These are phyloP conservation scores for Sporothrix humicola DNA, from an alignment of 2,329 filamentous ascomycete genomes.

Conservation along the genomic window DNA sequence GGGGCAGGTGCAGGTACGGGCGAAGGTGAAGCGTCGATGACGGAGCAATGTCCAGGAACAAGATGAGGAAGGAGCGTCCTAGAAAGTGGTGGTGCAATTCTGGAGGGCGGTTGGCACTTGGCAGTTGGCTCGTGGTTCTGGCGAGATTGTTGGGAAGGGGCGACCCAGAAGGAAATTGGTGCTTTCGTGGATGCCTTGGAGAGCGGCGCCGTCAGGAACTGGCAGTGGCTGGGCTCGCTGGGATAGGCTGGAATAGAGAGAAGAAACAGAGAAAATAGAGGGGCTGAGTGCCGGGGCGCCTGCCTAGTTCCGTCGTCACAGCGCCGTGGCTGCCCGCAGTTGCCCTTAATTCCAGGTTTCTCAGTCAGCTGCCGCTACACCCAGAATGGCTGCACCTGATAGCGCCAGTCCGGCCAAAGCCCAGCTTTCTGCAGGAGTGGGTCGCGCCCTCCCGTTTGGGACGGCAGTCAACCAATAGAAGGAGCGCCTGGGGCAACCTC, in stretches of 20 bases:
- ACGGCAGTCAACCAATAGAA: slow-evolving; percentile 16
- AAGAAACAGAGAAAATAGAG: slow-evolving; percentile 2
- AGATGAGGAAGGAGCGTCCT: slow-evolving; percentile 8
- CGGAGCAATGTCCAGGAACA: slow-evolving; percentile 21
- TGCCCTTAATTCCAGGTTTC: slow-evolving; percentile 20
- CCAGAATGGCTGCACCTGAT: slow-evolving; percentile 23
- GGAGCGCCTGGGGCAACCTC: neutral
- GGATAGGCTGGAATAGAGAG: neutral
- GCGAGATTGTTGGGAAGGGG: slow-evolving; percentile 27
- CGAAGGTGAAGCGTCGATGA: neutral
- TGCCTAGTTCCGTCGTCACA: slow-evolving; percentile 18
- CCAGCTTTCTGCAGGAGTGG: neutral
- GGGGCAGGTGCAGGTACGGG: slow-evolving; percentile 11
- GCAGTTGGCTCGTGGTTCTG: slow-evolving; percentile 15
- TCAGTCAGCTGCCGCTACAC: slow-evolving; percentile 22
- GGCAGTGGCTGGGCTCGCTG: slow-evolving; percentile 12
- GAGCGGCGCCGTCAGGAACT: slow-evolving; percentile 1
- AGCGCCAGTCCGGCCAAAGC: neutral
- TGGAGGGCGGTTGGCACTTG: neutral
- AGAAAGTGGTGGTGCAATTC: neutral
- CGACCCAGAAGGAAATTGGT: slow-evolving; percentile 19
- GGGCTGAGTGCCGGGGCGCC: slow-evolving; percentile 22
- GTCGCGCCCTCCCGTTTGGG: slow-evolving; percentile 11
- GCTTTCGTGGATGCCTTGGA: slow-evolving; percentile 29
- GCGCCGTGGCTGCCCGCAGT: slow-evolving; percentile 17